Evolutionary conservation across 1,284 basidiomycete genomes (phyloP), one percentile per base, ranked within the genome.

Genomic region (Bjerkandera adusta): DNA sequence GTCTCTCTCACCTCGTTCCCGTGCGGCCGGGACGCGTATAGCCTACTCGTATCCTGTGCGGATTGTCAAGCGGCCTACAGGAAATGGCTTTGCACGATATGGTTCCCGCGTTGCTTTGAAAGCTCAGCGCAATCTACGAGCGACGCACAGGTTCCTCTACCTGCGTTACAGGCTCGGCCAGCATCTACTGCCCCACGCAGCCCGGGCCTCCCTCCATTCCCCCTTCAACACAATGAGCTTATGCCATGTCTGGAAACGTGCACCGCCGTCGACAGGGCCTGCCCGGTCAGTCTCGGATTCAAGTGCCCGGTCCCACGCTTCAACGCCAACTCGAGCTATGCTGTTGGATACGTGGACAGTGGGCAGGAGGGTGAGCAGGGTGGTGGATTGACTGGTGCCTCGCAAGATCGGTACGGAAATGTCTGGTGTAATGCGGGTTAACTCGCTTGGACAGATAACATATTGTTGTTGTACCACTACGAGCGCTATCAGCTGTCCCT

Each of bases 1-100:
- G 73, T 75, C 1, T 77, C 80, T 12, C 77, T 94, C 15, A 72
- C 75, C 12, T 83, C 85, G 2, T 79, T 81, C 52, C 80, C 88
- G 1, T 93, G 91, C 58, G 91, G 90, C 3, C 75, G 89, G 20
- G 90, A 92, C 62, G 61, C 75, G 38, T 94, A 92, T 68, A 91
- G 88, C 7, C 86, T 85, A 1, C 67, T 92, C 4, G 80, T 88
- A 16, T 76, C 78, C 1, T 94, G 91, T 58, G 72, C 78, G 10
- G 85, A 89, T 63, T 93, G 91, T 59, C 82, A 86, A 53, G 58
- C 68, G 21, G 80, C 79, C 13, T 94, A 93, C 60, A 76, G 89
- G 15, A 72, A 75, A 38, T 94, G 91, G 91, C 73, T 92, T 22
- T 94, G 91, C 64, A 64, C 79, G 12, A 68, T 84, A 15, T 76